Evolutionary conservation across 2,329 filamentous ascomycete genomes (phyloP).

Genomic region (Cercospora berteroae): DNA sequence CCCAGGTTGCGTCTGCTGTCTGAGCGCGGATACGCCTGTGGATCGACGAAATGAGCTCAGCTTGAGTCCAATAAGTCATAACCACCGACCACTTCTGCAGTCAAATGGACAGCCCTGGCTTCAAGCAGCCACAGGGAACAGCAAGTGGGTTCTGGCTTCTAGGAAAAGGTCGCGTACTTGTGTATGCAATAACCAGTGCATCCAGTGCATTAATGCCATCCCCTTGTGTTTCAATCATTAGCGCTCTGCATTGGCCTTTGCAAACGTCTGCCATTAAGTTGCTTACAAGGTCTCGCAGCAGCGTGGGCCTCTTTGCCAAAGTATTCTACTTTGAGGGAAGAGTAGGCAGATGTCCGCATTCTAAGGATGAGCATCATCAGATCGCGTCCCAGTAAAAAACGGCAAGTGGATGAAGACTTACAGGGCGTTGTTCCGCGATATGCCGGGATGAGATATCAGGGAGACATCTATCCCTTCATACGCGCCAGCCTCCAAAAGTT

Average conservation of each 20-base stretch:
- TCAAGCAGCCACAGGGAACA: neutral
- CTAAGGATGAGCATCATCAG: slow-evolving; percentile 31
- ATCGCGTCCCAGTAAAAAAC: neutral
- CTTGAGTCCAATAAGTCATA: neutral
- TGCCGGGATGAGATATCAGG: slow-evolving; percentile 40
- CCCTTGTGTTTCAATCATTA: slow-evolving; percentile 6
- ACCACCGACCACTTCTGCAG: neutral
- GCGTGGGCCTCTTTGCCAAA: slow-evolving; percentile 43
- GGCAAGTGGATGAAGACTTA: neutral
- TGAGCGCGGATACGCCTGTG: slow-evolving; percentile 36
- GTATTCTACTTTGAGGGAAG: slow-evolving; percentile 49
- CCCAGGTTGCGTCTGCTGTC: slow-evolving; percentile 43
- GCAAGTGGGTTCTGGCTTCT: neutral
- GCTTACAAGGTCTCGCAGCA: slow-evolving; percentile 30
- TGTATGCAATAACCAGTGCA: slow-evolving; percentile 36
- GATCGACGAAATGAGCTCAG: neutral
- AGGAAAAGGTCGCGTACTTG: slow-evolving; percentile 6
- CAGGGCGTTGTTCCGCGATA: slow-evolving; percentile 38
- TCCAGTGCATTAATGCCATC: slow-evolving; percentile 39
- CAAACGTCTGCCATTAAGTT: neutral
- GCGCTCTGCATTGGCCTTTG: neutral
- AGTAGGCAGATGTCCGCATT: slow-evolving; percentile 54
- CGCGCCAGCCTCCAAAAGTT: slow-evolving; percentile 45
- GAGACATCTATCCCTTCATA: slow-evolving; percentile 42
- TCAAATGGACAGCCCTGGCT: neutral